Conservation (phyloP, 352 stramenopile species). For the Phytophthora nicotianae region DNA sequence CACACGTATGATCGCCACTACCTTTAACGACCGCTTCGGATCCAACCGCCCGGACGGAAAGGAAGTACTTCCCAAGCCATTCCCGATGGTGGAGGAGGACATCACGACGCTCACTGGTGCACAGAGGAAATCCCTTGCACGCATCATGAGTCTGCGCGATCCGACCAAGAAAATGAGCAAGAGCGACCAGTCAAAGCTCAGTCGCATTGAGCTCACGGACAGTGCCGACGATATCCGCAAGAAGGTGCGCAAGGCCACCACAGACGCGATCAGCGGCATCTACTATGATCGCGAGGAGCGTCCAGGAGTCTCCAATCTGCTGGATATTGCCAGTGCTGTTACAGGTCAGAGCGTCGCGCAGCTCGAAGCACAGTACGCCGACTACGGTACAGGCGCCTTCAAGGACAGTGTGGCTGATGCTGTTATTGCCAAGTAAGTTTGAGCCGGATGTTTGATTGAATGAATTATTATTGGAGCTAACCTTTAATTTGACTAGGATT, state of each 20-base stretch:
- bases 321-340: constrained; percentile 90
- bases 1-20: constrained; percentile 94
- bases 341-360: constrained; percentile 82
- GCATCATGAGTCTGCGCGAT: constrained; percentile 98
- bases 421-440: constrained; percentile 91
- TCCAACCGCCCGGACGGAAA: constrained; percentile 18
- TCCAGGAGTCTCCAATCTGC: constrained; percentile 95
- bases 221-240: constrained; percentile 64
- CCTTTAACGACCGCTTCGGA: constrained; percentile 97
- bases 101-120: constrained; percentile 27
- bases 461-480: constrained; percentile 7
- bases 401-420: constrained; percentile 96
- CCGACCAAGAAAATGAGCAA: constrained; percentile 99
- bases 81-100: constrained; percentile 52
- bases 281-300: constrained; percentile 91
- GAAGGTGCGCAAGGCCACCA: constrained; percentile 93
- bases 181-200: constrained; percentile 90
- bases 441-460: neutral
- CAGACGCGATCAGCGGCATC: constrained; percentile 78
- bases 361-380: constrained; percentile 62
- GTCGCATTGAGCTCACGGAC: constrained; percentile 95
- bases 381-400: constrained; percentile 89
- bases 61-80: constrained; percentile 65
- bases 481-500: constrained; percentile 56
- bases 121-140: constrained; percentile 58